Base-by-base conservation (phyloP, 306 rosid species). In the Psophocarpus tetragonolobus region DNA sequence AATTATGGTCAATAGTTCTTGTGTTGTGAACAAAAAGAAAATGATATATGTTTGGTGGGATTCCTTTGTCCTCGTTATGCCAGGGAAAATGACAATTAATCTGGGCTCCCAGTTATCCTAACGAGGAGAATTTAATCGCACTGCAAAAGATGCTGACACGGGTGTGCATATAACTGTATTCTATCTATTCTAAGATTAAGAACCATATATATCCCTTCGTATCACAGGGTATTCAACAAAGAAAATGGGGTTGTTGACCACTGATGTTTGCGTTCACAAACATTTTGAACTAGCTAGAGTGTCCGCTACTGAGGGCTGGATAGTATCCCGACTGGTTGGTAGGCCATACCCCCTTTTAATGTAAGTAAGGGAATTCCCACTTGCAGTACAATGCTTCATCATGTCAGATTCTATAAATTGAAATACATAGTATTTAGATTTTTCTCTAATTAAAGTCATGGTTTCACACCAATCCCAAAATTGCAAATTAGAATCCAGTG, bases 331-430 rank as follows among this genome's bases (percentile, higher is more conserved):
- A 68, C 41, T 35, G 44, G 71, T 62, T 45, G 56, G 80, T 79
- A 84, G 87, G 75, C 53, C 87, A 80, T 53, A 63, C 42, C 68
- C 32, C 73, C 24, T 60, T 45, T 68, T 60, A 68, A 74, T 74
- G 32, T 54, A 15, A 51, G 5, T 21, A 51, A 54, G 62, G 50
- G 65, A 69, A 72, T 39, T 74, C 70, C 74, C 60, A 75, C 44
- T 70, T 57, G 30, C 32, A 47, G 62, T 71, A 75, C 70, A 45
- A 44, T 42, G 51, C 23, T 62, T 51, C 23, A 71, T 71, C 85
- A 57, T 71, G 45, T 18, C 78, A 50, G 63, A 75, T 62, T 71
- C 41, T 24, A 44, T 24, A 35, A 30, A 35, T 38, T 47, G 6
- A 67, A 66, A 47, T 51, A 1, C 23, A 18, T 14, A 27, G 38